phyloP scores from a whole-genome alignment of 805 yeast genomes.

The Kazachstania martiniae region DNA sequence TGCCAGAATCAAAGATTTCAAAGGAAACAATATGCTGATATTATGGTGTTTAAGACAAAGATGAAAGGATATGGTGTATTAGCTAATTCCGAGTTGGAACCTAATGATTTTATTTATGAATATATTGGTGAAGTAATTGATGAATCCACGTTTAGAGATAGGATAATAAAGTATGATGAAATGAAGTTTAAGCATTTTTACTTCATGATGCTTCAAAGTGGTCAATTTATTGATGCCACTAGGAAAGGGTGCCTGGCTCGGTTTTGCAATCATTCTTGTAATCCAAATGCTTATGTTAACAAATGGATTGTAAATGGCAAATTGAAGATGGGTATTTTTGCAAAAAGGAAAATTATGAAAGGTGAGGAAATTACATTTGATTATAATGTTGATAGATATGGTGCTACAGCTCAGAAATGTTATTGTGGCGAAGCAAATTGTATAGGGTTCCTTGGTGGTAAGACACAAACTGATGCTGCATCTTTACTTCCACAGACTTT shows the following conservation, averaged over 20 bases:
- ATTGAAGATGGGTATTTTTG: slow-evolving; percentile 88
- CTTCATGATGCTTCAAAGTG: slow-evolving; percentile 90
- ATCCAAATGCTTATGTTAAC: slow-evolving; percentile 89
- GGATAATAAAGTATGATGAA: slow-evolving; percentile 66
- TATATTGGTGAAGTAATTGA: slow-evolving; percentile 91
- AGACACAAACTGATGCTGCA: slow-evolving; percentile 90
- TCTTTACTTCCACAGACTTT: slow-evolving; percentile 70
- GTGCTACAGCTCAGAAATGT: slow-evolving; percentile 89
- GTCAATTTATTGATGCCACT: slow-evolving; percentile 93
- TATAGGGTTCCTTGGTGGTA: slow-evolving; percentile 90
- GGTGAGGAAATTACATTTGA: slow-evolving; percentile 83
- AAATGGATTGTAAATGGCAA: slow-evolving; percentile 95
- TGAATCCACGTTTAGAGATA: slow-evolving; percentile 57
- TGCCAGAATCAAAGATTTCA: slow-evolving; percentile 91
- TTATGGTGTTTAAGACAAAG: slow-evolving; percentile 77
- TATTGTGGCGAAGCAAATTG: slow-evolving; percentile 91
- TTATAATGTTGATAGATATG: slow-evolving; percentile 92
- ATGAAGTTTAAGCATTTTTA: slow-evolving; percentile 71
- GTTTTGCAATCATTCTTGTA: slow-evolving; percentile 90
- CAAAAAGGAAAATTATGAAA: slow-evolving; percentile 53
- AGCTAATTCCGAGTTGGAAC: slow-evolving; percentile 47
- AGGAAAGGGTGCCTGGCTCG: slow-evolving; percentile 79
- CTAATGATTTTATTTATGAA: slow-evolving; percentile 73
- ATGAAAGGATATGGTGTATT: slow-evolving; percentile 85
- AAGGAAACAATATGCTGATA: slow-evolving; percentile 54